Evolutionary conservation across 306 rosid genomes (phyloP).

Genomic region (Malus sieversii): DNA sequence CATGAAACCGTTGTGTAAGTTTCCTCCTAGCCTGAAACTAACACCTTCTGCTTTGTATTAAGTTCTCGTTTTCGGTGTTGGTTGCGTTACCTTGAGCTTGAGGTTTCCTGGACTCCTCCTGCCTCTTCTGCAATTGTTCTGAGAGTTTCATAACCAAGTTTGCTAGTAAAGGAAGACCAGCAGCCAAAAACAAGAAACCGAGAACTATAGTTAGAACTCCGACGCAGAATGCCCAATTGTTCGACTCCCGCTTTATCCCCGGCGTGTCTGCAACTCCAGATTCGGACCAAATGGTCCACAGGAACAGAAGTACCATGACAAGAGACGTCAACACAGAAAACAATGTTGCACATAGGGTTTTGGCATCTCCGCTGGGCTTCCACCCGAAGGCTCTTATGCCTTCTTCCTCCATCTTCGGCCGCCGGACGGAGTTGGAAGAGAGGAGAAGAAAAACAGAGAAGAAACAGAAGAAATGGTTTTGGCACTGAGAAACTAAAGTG

Average conservation of each 20-base stretch:
- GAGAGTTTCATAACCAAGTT: conserved; percentile 38
- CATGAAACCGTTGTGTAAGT: not conserved
- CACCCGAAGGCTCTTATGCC: conserved; percentile 5
- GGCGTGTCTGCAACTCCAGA: conserved; percentile 23
- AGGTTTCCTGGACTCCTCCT: conserved; percentile 16
- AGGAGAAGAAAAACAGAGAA: not conserved
- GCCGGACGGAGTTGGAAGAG: not conserved
- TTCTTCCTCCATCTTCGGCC: conserved; percentile 12
- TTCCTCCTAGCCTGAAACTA: not conserved
- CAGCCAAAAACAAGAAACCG: conserved; percentile 37
- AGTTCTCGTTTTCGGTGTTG: not conserved
- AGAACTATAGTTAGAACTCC: conserved; percentile 41
- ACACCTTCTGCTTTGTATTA: not conserved
- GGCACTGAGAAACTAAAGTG: not conserved
- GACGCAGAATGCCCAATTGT: conserved; percentile 25
- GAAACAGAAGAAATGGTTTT: not conserved
- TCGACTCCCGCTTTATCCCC: not conserved
- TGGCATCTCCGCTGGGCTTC: conserved; percentile 8
- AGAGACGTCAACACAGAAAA: conserved; percentile 21
- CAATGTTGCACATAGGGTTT: conserved; percentile 8
- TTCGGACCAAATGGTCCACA: conserved; percentile 31
- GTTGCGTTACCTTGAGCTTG: conserved; percentile 3
- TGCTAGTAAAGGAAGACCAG: conserved; percentile 47
- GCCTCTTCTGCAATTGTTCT: conserved; percentile 29
- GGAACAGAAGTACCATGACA: conserved; percentile 24